These are phyloP conservation scores for Fusarium secorum DNA, from an alignment of 2,329 filamentous ascomycete genomes.

Conservation along the genomic window DNA sequence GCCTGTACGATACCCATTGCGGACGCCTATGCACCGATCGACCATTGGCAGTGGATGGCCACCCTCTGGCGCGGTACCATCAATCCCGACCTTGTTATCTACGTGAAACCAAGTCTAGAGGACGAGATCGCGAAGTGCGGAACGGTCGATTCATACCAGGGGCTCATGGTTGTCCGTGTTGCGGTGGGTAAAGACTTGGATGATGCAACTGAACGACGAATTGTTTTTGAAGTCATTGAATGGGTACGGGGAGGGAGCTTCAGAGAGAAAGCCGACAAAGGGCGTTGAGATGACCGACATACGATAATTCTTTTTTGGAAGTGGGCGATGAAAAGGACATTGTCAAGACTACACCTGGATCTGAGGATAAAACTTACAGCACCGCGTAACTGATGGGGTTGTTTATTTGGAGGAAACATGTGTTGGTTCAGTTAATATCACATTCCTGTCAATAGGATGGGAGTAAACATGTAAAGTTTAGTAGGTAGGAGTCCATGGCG, in stretches of 20 bases:
- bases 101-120: constrained; percentile 57
- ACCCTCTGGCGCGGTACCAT: constrained; percentile 89
- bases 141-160: constrained; percentile 63
- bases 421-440: constrained; percentile 6
- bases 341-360: neutral
- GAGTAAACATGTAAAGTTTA: constrained; percentile 1
- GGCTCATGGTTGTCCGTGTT: constrained; percentile 64
- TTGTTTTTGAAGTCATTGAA: constrained; percentile 89
- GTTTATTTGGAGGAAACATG: neutral
- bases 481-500: constrained; percentile 10
- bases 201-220: constrained; percentile 74
- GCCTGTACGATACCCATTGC: constrained; percentile 76
- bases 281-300: constrained; percentile 4
- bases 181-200: constrained; percentile 58
- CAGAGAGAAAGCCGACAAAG: constrained; percentile 40
- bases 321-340: neutral
- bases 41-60: constrained; percentile 98
- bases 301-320: neutral
- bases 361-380: neutral
- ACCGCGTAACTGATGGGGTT: neutral
- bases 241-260: constrained; percentile 68
- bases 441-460: constrained; percentile 5
- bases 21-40: constrained; percentile 80
- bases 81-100: constrained; percentile 81
- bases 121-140: constrained; percentile 50